phyloP scores from a whole-genome alignment of 2,329 filamentous ascomycete genomes.

The Ophiostoma pallidulum region DNA sequence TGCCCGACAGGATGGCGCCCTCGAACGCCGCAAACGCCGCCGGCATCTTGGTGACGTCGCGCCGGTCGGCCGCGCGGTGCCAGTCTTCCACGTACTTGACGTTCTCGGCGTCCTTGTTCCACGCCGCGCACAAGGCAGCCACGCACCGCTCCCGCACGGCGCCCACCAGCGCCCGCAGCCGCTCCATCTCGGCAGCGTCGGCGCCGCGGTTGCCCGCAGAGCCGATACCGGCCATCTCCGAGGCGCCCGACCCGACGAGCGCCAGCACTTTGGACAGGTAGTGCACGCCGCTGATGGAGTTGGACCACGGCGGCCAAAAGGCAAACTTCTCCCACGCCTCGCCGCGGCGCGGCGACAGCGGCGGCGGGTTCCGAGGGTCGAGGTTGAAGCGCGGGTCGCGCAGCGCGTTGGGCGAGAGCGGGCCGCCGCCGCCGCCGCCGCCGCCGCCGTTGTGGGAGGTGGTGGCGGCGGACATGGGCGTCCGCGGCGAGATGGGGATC shows the following conservation, averaged over 20 bases:
- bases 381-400: conserved; percentile 71
- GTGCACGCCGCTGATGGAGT: conserved; percentile 83
- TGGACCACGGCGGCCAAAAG: conserved; percentile 92
- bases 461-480: conserved; percentile 48
- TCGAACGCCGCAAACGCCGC: conserved; percentile 79
- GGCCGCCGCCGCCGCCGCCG: conserved; percentile 19
- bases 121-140: conserved; percentile 75
- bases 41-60: conserved; percentile 87
- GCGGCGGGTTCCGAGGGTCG: conserved; percentile 66
- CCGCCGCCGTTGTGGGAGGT: conserved; percentile 17
- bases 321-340: conserved; percentile 89
- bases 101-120: conserved; percentile 88
- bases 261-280: conserved; percentile 76
- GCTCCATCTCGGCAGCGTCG: conserved; percentile 54
- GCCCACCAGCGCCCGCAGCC: conserved; percentile 65
- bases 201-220: conserved; percentile 42
- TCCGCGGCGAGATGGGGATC: conserved; percentile 57
- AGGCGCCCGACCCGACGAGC: conserved; percentile 76
- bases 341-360: conserved; percentile 65
- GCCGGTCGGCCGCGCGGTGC: conserved; percentile 71
- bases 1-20: conserved; percentile 66
- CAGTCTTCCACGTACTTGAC: conserved; percentile 91
- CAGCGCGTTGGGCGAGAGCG: conserved; percentile 44
- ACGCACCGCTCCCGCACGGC: conserved; percentile 76
- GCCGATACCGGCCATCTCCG: conserved; percentile 70